Base-by-base conservation (phyloP, 805 yeast species). In the Sungouiella blattae region DNA sequence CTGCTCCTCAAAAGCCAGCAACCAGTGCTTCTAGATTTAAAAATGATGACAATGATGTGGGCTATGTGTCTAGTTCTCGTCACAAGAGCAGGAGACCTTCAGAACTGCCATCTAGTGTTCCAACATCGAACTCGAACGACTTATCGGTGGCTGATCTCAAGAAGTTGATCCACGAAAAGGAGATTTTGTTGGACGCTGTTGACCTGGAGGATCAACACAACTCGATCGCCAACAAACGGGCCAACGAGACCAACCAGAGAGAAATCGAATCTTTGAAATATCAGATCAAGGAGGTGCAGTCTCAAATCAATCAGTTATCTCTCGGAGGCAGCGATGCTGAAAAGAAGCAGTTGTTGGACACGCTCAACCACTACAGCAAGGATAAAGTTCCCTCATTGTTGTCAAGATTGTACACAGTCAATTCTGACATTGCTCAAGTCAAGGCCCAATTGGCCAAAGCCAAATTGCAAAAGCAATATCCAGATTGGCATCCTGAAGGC, bases 301-400 rank as follows among this genome's bases (percentile, higher is more conserved):
- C 55, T n/a, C 53, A 60, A 37, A 43, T 75, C 25, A 57, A 58
- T 40, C 27, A 43, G 21, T 37, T 35, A 3, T 36, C 49, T 11
- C 41, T 54, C 5, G 56, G 56, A n/a, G 64, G 67, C 11, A 62
- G 75, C 1, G 36, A 66, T 3, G 61, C 60, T 4, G 73, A 75
- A 28, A 75, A 71, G 46, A 67, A 72, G 26, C 66, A 67, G n/a
- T 61, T 87, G 35, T 61, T 75, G 35, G 57, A 64, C 4, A 79
- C 76, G 49, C 73, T 89, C 47, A 76, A 77, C 43, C 57, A 58
- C n/a, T 69, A 84, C 35, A 77, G 87, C 11, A 55, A 64, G 30
- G 86, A 80, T 37, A 75, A 71, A 49, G 82, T 89, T 24, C 95
- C 97, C 1, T 65, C 64, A 27, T 69, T 93, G 37, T 76, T 89